A percentile compares a stretch with the other conserved stretches of the same genome.
Conservation (phyloP, 2,329 filamentous ascomycete species). For the Paecilomyces niveus region DNA sequence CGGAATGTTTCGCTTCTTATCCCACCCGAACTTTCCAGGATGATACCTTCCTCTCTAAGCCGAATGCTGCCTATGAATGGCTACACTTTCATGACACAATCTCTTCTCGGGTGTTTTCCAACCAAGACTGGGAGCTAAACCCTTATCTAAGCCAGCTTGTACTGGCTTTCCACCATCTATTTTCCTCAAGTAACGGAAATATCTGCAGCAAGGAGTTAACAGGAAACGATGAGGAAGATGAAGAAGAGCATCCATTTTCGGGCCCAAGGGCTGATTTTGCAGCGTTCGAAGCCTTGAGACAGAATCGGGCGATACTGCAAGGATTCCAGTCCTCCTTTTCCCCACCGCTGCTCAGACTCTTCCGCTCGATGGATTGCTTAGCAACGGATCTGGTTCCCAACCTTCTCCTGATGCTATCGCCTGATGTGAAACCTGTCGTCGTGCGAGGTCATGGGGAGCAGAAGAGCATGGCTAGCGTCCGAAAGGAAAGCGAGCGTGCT, state of each 20-base stretch:
- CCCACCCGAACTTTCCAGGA: constrained; percentile 87
- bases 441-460: constrained; percentile 62
- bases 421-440: constrained; percentile 84
- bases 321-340: constrained; percentile 66
- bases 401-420: constrained; percentile 73
- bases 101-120: constrained; percentile 69
- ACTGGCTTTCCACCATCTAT: constrained; percentile 85
- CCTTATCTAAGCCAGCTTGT: constrained; percentile 82
- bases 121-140: constrained; percentile 86
- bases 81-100: constrained; percentile 85
- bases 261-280: constrained; percentile 75
- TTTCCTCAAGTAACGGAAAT: constrained; percentile 62
- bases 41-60: constrained; percentile 83
- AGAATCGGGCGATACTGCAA: constrained; percentile 67
- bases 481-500: constrained; percentile 73
- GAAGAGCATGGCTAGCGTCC: constrained; percentile 69
- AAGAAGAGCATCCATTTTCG: constrained; percentile 63
- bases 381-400: constrained; percentile 80
- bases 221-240: constrained; percentile 37
- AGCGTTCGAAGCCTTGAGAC: constrained; percentile 72
- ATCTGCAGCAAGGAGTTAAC: constrained; percentile 39
- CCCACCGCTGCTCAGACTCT: constrained; percentile 65
- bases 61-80: constrained; percentile 84
- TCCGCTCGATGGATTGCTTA: constrained; percentile 70
- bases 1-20: constrained; percentile 77